Conservation (phyloP, 2,329 filamentous ascomycete species). For the Pseudonectria buxi region DNA sequence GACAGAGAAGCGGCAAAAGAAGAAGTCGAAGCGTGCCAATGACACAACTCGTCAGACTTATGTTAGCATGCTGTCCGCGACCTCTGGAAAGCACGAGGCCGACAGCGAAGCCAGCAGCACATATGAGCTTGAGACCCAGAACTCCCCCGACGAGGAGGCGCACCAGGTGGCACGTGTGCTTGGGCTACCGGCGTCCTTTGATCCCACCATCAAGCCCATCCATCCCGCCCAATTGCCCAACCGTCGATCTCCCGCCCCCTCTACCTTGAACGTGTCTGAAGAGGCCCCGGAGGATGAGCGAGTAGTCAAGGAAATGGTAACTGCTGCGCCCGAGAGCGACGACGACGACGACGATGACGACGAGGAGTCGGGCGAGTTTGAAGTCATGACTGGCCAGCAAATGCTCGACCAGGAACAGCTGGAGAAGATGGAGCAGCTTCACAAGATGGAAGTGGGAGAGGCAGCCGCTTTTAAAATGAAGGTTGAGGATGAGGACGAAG, state of each 20-base stretch:
- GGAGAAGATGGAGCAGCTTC: conserved; percentile 43
- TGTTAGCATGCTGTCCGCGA: conserved; percentile 65
- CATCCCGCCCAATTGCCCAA: conserved; percentile 22
- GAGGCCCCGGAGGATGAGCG: conserved; percentile 14
- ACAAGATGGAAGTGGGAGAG: conserved; percentile 55
- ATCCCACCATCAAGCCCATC: conserved; percentile 56
- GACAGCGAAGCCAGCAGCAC: conserved; percentile 46
- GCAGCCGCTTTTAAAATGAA: conserved; percentile 43
- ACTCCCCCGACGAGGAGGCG: conserved; percentile 56
- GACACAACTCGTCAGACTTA: conserved; percentile 74
- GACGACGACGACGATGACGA: conserved; percentile 34
- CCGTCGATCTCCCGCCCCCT: conserved; percentile 11
- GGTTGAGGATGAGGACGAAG: conserved; percentile 33
- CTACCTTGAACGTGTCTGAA: conserved; percentile 3
- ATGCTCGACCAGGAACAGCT: conserved; percentile 37
- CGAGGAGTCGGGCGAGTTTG: conserved; percentile 36
- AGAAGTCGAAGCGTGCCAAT: conserved; percentile 75
- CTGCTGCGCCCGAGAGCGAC: conserved; percentile 34
- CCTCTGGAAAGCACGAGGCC: conserved; percentile 49
- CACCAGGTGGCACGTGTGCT: conserved; percentile 58
- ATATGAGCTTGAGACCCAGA: conserved; percentile 48
- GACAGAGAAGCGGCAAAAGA: conserved; percentile 79
- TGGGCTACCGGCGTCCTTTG: conserved; percentile 55
- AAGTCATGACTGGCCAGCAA: conserved; percentile 38
- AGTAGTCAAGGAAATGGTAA: conserved; percentile 21